These are phyloP conservation scores for Cladosporium halotolerans DNA, from an alignment of 2,329 filamentous ascomycete genomes.

Conservation along the genomic window DNA sequence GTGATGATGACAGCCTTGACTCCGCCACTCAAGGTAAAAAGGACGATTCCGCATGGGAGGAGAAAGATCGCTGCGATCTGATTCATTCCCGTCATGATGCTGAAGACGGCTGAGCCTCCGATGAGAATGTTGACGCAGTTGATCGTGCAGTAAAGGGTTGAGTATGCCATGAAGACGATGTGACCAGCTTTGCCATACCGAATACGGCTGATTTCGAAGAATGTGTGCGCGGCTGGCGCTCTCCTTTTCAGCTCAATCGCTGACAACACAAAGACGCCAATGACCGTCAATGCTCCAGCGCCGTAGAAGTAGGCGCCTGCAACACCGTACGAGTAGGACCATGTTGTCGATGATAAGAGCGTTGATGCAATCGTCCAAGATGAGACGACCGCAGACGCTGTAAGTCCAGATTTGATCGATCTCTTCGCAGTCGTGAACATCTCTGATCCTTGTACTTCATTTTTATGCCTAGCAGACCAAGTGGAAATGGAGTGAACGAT, in stretches of 20 bases:
- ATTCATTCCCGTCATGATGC: constrained; percentile 63
- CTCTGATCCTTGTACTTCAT: no score
- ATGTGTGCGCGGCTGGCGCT: constrained; percentile 14
- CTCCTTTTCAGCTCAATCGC: constrained; percentile 84
- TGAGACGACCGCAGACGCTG: constrained; percentile 52
- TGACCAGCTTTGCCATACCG: constrained; percentile 15
- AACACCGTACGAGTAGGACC: constrained; percentile 61
- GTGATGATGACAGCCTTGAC: constrained; percentile 21
- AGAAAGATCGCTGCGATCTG: constrained; percentile 74
- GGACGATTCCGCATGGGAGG: constrained; percentile 21
- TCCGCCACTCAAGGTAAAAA: constrained; percentile 23
- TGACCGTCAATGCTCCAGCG: constrained; percentile 69
- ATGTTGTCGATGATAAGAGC: constrained; percentile 31
- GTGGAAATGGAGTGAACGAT: no score
- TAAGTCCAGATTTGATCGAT: no score
- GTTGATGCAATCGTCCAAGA: constrained; percentile 68
- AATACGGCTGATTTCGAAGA: constrained; percentile 17
- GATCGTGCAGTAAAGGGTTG: constrained; percentile 54
- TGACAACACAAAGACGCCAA: constrained; percentile 80
- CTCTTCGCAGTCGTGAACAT: no score
- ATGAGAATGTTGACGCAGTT: constrained; percentile 64
- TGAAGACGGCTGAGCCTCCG: constrained; percentile 70
- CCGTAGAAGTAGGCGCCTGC: constrained; percentile 63
- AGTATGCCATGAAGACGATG: constrained; percentile 55
- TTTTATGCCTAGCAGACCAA: no score